Conservation (phyloP, 1,284 basidiomycete genomes). For the Vanrija humicola region DNA sequence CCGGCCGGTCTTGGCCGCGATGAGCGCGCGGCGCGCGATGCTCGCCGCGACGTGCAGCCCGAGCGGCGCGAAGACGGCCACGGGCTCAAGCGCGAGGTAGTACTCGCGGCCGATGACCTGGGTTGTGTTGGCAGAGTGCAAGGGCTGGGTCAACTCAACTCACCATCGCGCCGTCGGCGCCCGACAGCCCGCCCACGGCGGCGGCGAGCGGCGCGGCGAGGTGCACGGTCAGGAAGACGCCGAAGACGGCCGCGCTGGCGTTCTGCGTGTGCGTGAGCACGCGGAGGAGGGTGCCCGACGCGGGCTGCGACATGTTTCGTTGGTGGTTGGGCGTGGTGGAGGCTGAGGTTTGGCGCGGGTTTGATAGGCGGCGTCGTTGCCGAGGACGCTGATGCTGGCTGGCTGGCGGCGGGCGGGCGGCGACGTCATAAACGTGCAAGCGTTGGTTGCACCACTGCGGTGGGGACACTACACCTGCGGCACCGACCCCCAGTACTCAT, state of each 20-base stretch:
- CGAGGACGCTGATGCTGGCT: too few species aligned
- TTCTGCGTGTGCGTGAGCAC: conserved; percentile 42
- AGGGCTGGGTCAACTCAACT: conserved; percentile 2
- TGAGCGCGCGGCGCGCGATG: conserved; percentile 21
- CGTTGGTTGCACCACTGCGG: too few species aligned
- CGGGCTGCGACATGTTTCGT: not conserved
- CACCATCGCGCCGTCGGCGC: conserved; percentile 40
- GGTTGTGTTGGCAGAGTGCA: not conserved
- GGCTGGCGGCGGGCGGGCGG: too few species aligned
- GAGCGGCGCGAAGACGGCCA: conserved; percentile 35
- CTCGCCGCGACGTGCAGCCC: conserved; percentile 32
- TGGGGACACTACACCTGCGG: too few species aligned
- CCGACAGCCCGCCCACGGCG: conserved; percentile 27
- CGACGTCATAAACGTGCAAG: too few species aligned
- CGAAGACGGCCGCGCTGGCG: conserved; percentile 39
- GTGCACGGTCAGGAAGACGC: conserved; percentile 40
- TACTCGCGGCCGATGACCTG: conserved; percentile 40
- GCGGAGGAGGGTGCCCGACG: conserved; percentile 22
- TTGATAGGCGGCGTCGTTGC: too few species aligned
- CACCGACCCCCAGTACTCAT: too few species aligned
- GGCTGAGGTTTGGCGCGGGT: not conserved
- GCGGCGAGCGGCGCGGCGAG: conserved; percentile 41
- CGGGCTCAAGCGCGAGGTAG: conserved; percentile 39
- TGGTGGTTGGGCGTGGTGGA: not conserved
- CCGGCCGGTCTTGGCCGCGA: conserved; percentile 11